phyloP scores from a whole-genome alignment of 108 stramenopile species.

The Poteriospumella lacustris region DNA sequence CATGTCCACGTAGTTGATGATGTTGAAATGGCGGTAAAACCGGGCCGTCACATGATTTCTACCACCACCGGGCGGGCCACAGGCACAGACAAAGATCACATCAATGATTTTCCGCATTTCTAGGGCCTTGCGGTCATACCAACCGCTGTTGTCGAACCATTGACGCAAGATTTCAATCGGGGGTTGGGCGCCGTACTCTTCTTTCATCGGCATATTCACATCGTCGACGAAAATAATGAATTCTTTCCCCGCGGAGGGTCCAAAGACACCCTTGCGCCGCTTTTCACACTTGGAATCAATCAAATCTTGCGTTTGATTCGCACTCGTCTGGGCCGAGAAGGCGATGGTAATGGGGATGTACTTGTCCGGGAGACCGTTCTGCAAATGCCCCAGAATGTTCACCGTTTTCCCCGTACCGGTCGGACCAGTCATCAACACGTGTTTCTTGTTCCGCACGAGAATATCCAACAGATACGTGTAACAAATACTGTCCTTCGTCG shows the following conservation, averaged over 20 bases:
- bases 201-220: conserved; percentile 56
- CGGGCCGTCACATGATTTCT: conserved; percentile 54
- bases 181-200: conserved; percentile 60
- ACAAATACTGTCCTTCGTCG: conserved; percentile 54
- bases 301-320: conserved; percentile 57
- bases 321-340: conserved; percentile 56
- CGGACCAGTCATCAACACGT: conserved; percentile 55
- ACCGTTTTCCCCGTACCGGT: conserved; percentile 61
- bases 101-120: conserved; percentile 51
- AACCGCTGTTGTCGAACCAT: conserved; percentile 57
- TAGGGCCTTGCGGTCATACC: conserved; percentile 56
- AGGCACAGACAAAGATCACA: conserved; percentile 45
- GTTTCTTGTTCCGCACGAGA: conserved; percentile 42
- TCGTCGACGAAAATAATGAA: conserved; percentile 59
- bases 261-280: conserved; percentile 55
- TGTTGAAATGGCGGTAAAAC: conserved; percentile 37
- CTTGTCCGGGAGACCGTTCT: conserved; percentile 39
- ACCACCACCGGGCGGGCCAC: conserved; percentile 60
- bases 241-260: conserved; percentile 51
- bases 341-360: conserved; percentile 46
- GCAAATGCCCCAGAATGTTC: conserved; percentile 47
- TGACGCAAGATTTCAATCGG: conserved; percentile 57
- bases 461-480: conserved; percentile 52
- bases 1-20: conserved; percentile 44
- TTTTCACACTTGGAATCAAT: conserved; percentile 59